These are phyloP conservation scores for Zasmidium citrigriseum DNA, from an alignment of 2,329 filamentous ascomycete species.

Conservation along the genomic window DNA sequence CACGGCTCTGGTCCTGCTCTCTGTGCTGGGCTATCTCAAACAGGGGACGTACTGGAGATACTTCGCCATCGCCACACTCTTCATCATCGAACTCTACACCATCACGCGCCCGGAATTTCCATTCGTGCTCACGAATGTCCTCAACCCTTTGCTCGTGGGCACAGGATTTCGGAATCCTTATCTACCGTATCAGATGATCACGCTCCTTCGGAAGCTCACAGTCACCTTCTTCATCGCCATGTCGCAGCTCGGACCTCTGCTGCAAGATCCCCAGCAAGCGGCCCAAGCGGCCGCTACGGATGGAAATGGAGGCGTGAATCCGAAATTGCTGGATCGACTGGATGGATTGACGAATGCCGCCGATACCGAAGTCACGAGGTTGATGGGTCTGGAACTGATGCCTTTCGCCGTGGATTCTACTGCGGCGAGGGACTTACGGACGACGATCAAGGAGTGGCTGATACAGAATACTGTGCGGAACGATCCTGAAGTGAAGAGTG, in stretches of 20 bases:
- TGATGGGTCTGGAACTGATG: conserved; percentile 76
- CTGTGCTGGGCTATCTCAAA: conserved; percentile 67
- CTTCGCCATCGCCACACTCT: conserved; percentile 54
- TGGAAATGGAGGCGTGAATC: conserved; percentile 39
- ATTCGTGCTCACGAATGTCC: conserved; percentile 43
- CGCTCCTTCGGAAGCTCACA: conserved; percentile 71
- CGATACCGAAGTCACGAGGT: conserved; percentile 67
- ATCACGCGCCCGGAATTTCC: conserved; percentile 55
- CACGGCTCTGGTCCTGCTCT: conserved; percentile 61
- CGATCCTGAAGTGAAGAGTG: conserved; percentile 80
- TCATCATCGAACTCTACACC: conserved; percentile 59
- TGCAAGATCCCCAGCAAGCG: conserved; percentile 42
- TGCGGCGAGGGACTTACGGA: conserved; percentile 63
- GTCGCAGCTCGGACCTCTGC: conserved; percentile 73
- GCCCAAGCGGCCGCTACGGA: conserved; percentile 7
- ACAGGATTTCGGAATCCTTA: conserved; percentile 59
- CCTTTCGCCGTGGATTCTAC: conserved; percentile 77
- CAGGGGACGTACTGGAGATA: conserved; percentile 62
- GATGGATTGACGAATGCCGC: conserved; percentile 60
- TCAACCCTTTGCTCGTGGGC: conserved; percentile 50
- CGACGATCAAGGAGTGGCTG: conserved; percentile 80
- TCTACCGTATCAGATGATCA: conserved; percentile 82
- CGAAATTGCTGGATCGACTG: conserved; percentile 68
- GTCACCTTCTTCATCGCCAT: conserved; percentile 83
- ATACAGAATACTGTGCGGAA: conserved; percentile 80